Conservation (phyloP, 2,329 filamentous ascomycete genomes). For the Pezicula carpinea region DNA sequence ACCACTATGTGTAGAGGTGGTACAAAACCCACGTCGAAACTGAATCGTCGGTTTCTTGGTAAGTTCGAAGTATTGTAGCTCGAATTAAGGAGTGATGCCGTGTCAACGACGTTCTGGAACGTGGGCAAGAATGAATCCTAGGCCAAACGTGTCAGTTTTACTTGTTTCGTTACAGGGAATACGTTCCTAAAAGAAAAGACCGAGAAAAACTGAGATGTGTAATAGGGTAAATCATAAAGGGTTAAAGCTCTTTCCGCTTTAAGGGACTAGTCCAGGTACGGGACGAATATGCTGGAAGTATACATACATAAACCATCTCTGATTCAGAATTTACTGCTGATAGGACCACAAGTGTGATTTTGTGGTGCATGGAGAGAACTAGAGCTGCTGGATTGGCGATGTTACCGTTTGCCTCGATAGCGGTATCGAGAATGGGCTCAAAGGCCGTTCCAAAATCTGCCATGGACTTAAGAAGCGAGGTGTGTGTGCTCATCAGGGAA, state of each 20-base stretch:
- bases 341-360: constrained; percentile 16
- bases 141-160: no score
- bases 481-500: constrained; percentile 8
- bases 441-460: constrained; percentile 20
- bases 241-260: no score
- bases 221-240: no score
- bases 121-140: constrained; percentile 13
- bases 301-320: constrained; percentile 21
- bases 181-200: no score
- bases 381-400: constrained; percentile 19
- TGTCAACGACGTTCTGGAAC: constrained; percentile 21
- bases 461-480: constrained; percentile 12
- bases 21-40: constrained; percentile 59
- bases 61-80: constrained; percentile 9
- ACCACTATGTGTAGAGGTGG: constrained; percentile 62
- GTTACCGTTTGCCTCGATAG: constrained; percentile 15
- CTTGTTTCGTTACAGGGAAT: no score
- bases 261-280: no score
- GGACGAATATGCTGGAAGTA: no score
- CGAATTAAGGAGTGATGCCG: constrained; percentile 12
- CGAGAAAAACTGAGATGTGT: no score
- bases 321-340: constrained; percentile 13
- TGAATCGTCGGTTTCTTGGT: constrained; percentile 44
- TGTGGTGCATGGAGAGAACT: constrained; percentile 18
- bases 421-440: constrained; percentile 17